These are phyloP conservation scores for Exophiala sp. DNA, from an alignment of 2,329 filamentous ascomycete species.

Conservation along the genomic window DNA sequence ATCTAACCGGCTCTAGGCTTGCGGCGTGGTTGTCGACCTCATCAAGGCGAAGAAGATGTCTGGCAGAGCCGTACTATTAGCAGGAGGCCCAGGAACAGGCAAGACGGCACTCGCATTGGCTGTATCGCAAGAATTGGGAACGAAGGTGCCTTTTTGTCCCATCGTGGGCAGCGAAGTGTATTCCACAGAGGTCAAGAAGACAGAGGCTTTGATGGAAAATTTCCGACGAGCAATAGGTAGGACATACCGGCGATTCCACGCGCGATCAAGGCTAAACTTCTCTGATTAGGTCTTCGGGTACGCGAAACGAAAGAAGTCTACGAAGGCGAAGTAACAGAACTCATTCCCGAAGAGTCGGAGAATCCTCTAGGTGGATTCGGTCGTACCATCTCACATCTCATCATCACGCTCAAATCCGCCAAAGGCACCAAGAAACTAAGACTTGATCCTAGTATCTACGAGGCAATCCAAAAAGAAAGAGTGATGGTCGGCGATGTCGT, in stretches of 20 bases:
- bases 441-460: constrained; percentile 95
- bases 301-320: constrained; percentile 99
- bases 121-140: constrained; percentile 93
- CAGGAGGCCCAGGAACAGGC: constrained; percentile 90
- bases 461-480: constrained; percentile 96
- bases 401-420: constrained; percentile 90
- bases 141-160: constrained; percentile 96
- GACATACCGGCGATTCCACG: constrained; percentile 25
- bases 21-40: constrained; percentile 90
- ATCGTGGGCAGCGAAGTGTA: constrained; percentile 98
- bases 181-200: constrained; percentile 98
- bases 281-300: constrained; percentile 64
- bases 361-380: constrained; percentile 96
- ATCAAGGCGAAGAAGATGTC: constrained; percentile 98
- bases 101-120: constrained; percentile 95
- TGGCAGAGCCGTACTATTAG: constrained; percentile 83
- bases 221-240: constrained; percentile 89
- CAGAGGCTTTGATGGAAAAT: constrained; percentile 98
- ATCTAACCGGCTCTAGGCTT: constrained; percentile 56
- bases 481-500: constrained; percentile 95
- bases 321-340: constrained; percentile 95
- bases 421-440: constrained; percentile 97
- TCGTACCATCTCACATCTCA: constrained; percentile 90
- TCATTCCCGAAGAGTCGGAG: constrained; percentile 95
- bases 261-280: constrained; percentile 3